A percentile compares a stretch with the other conserved stretches of the same genome.
These are phyloP conservation scores for Coemansia asiatica DNA, from an alignment of 192 early-diverging fungal species.

Conservation along the genomic window DNA sequence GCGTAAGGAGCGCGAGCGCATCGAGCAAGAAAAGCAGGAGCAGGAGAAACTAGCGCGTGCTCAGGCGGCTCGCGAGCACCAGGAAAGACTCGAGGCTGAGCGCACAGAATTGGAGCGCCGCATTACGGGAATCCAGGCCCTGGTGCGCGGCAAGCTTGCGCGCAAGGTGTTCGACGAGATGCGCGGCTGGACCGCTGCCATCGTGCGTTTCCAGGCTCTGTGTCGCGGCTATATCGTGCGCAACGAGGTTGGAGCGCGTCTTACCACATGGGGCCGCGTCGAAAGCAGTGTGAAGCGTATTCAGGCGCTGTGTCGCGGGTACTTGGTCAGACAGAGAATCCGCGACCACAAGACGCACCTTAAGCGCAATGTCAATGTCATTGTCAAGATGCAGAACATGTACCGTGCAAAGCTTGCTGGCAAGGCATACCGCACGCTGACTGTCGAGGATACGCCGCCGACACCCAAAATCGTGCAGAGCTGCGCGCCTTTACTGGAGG, in stretches of 20 bases:
- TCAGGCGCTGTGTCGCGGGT: conserved; percentile 70
- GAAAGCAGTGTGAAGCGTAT: conserved; percentile 36
- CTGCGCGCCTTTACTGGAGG: conserved; percentile 87
- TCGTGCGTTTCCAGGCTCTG: conserved; percentile 50
- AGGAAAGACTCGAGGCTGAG: conserved; percentile 37
- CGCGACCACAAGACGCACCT: conserved; percentile 61
- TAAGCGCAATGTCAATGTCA: conserved; percentile 64
- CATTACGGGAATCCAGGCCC: conserved; percentile 59
- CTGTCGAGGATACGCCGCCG: conserved; percentile 74
- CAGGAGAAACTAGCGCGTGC: conserved; percentile 7
- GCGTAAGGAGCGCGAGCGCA: conserved; percentile 16
- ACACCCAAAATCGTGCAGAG: conserved; percentile 75
- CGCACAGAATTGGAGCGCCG: conserved; percentile 48
- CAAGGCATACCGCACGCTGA: conserved; percentile 70
- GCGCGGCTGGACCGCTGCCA: conserved; percentile 52
- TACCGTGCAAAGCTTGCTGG: conserved; percentile 66
- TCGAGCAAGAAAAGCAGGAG: conserved; percentile 12
- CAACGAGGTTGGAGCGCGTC: conserved; percentile 33
- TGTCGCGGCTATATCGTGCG: conserved; percentile 51
- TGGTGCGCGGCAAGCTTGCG: conserved; percentile 59
- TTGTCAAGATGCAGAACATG: conserved; percentile 73
- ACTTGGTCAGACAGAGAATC: conserved; percentile 63
- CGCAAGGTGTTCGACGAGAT: conserved; percentile 58
- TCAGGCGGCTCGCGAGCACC: conserved; percentile 27
- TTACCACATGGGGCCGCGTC: conserved; percentile 37